Percentiles rank a stretch among this genome's conserved stretches.
phyloP scores from a whole-genome alignment of 83 land plant genomes.

The Picea abies region DNA sequence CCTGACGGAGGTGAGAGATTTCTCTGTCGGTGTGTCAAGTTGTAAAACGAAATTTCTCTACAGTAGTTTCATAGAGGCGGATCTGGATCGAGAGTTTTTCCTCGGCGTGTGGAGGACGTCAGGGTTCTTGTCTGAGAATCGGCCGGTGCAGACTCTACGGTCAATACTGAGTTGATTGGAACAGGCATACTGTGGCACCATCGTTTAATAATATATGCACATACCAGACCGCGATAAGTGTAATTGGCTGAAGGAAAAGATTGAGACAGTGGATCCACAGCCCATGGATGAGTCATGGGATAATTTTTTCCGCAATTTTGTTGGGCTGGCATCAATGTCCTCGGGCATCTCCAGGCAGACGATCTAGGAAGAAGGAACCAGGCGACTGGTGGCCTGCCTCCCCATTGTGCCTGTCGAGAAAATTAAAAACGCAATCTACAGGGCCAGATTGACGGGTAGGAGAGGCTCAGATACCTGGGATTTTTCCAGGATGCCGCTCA shows the following conservation, averaged over 20 bases:
- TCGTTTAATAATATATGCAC: constrained; percentile 99
- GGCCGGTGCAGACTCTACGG: constrained; percentile 93
- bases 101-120: constrained; percentile 99
- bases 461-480: no score
- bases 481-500: no score
- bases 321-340: constrained; percentile 79
- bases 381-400: no score
- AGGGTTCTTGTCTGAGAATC: constrained; percentile 95
- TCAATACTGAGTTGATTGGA: constrained; percentile 78
- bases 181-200: constrained; percentile 95
- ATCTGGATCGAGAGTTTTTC: constrained; percentile 96
- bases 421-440: no score
- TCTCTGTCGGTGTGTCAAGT: no score
- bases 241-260: constrained; percentile 96
- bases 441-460: no score
- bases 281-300: constrained; percentile 99
- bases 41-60: no score
- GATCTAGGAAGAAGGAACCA: constrained; percentile 96
- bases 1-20: no score
- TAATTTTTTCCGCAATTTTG: constrained; percentile 93
- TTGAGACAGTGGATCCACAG: constrained; percentile 73
- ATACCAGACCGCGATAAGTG: constrained; percentile 90
- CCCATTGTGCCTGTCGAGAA: no score
- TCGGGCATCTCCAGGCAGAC: constrained; percentile 97
- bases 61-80: constrained; percentile 93